These are phyloP conservation scores for Tubosaeta sp. DNA, from an alignment of 768 basidiomycete species.

Conservation along the genomic window DNA sequence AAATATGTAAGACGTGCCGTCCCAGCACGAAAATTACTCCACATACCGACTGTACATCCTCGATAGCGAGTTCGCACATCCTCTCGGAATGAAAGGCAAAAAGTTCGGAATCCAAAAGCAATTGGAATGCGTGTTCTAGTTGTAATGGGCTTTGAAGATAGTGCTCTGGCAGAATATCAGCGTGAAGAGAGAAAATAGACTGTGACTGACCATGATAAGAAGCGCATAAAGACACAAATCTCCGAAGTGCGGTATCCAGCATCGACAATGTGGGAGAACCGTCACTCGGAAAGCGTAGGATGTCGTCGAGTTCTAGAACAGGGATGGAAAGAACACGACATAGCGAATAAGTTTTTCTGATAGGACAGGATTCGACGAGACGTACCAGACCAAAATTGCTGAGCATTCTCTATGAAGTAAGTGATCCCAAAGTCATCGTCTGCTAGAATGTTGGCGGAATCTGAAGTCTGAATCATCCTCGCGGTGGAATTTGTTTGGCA, in stretches of 20 bases:
- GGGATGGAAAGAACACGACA: slow-evolving; percentile 1
- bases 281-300: slow-evolving; percentile 61
- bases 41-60: slow-evolving; percentile 64
- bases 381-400: slow-evolving; percentile 90
- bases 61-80: slow-evolving; percentile 77
- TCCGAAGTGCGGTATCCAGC: slow-evolving; percentile 73
- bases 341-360: slow-evolving; percentile 5
- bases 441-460: slow-evolving; percentile 22
- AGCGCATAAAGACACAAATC: slow-evolving; percentile 75
- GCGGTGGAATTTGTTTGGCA: background rate
- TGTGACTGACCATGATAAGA: slow-evolving; percentile 73
- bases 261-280: slow-evolving; percentile 57
- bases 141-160: slow-evolving; percentile 83
- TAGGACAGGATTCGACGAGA: slow-evolving; percentile 7
- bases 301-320: slow-evolving; percentile 78
- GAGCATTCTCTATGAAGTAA: slow-evolving; percentile 77
- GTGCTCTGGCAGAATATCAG: slow-evolving; percentile 50
- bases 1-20: slow-evolving; percentile 3
- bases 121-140: slow-evolving; percentile 74
- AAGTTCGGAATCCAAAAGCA: slow-evolving; percentile 79
- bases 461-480: slow-evolving; percentile 16
- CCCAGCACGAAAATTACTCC: background rate
- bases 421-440: slow-evolving; percentile 74
- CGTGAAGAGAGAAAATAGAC: background rate
- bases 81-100: slow-evolving; percentile 90